phyloP scores from a whole-genome alignment of 345 rosid genomes.

The Mercurialis annua region DNA sequence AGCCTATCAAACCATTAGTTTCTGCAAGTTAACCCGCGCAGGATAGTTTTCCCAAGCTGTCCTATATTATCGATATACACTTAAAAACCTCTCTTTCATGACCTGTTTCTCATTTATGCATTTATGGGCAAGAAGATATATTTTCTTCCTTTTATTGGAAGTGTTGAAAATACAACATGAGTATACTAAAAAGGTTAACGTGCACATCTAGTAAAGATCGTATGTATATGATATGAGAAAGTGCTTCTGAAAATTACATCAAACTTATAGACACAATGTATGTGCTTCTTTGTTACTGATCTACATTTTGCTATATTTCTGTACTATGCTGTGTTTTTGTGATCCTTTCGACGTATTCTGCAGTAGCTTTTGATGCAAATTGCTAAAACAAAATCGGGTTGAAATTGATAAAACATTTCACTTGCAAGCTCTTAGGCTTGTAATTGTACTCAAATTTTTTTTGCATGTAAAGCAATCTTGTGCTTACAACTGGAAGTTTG shows the following conservation, averaged over 20 bases:
- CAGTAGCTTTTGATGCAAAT: too few relatives aligned
- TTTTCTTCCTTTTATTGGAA: not conserved
- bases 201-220: too few relatives aligned
- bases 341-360: not conserved
- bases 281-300: not conserved
- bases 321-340: not conserved
- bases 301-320: not conserved
- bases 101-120: not conserved
- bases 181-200: not conserved
- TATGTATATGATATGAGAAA: too few relatives aligned
- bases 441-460: not conserved
- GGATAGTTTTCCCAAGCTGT: too few relatives aligned
- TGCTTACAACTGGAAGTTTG: conserved; percentile 2
- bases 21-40: too few relatives aligned
- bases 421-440: not conserved
- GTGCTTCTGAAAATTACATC: not conserved
- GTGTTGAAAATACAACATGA: not conserved
- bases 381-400: not conserved
- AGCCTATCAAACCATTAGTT: too few relatives aligned
- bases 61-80: too few relatives aligned
- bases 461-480: not conserved
- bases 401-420: not conserved
- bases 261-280: not conserved
- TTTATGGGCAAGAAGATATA: not conserved
- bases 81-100: too few relatives aligned